Conservation (phyloP, 306 rosid species). For the Corylus avellana region DNA sequence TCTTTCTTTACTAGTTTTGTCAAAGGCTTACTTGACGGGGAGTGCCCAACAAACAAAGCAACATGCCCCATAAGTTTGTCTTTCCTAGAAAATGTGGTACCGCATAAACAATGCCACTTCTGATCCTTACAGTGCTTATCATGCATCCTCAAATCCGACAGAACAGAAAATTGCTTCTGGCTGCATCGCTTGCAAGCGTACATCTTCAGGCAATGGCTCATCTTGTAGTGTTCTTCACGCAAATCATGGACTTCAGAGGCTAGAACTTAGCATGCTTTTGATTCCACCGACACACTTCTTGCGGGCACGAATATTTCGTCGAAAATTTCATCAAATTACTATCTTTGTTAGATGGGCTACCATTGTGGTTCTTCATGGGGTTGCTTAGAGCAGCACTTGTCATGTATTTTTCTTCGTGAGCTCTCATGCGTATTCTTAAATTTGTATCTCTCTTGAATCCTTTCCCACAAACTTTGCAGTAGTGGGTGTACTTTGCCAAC, state of each 20-base stretch:
- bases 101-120: constrained; percentile 89
- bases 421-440: constrained; percentile 96
- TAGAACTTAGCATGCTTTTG: constrained; percentile 75
- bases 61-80: too few relatives aligned
- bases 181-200: constrained; percentile 87
- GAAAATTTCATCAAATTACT: constrained; percentile 29
- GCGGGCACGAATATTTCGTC: constrained; percentile 83
- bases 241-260: constrained; percentile 86
- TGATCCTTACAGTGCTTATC: constrained; percentile 94
- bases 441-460: constrained; percentile 92
- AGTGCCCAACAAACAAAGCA: too few relatives aligned
- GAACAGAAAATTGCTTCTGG: constrained; percentile 82
- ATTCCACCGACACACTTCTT: constrained; percentile 91
- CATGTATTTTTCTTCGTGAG: constrained; percentile 91
- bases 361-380: constrained; percentile 49
- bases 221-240: constrained; percentile 94
- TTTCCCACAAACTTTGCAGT: constrained; percentile 87
- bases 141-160: constrained; percentile 85
- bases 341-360: not conserved
- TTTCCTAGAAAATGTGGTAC: constrained; percentile 70
- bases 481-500: constrained; percentile 89
- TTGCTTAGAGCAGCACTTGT: constrained; percentile 72
- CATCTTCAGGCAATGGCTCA: constrained; percentile 94
- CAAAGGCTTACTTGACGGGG: too few relatives aligned
- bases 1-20: not conserved